Evolutionary conservation across 2,329 filamentous ascomycete species (phyloP).

Genomic region (Coniochaeta sp.): DNA sequence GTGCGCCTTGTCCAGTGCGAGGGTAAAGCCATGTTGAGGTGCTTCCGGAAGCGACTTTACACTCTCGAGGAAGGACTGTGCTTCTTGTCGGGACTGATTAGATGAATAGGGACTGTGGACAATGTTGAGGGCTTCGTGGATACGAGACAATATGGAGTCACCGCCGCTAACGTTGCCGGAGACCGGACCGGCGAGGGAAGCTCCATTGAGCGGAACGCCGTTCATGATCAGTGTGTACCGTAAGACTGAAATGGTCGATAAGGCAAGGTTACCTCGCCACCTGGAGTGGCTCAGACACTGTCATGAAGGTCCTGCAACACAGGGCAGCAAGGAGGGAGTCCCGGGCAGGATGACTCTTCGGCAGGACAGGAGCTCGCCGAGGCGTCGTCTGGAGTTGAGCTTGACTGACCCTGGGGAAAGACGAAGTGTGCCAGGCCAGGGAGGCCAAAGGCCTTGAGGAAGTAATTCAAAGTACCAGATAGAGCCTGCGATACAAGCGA

Average conservation of each 20-base stretch:
- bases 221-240: not conserved
- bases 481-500: not conserved
- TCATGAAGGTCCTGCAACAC: not conserved
- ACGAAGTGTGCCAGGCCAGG: not conserved
- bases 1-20: slow-evolving; percentile 70
- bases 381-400: not conserved
- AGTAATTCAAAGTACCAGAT: not conserved
- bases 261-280: not conserved
- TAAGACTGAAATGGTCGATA: not conserved
- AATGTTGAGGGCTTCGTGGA: slow-evolving; percentile 78
- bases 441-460: not conserved
- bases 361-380: not conserved
- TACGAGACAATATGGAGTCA: slow-evolving; percentile 48
- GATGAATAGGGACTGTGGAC: slow-evolving; percentile 77
- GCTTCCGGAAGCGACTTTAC: slow-evolving; percentile 75
- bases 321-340: not conserved
- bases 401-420: not conserved
- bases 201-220: not conserved
- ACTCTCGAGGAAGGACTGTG: slow-evolving; percentile 77
- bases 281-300: not conserved
- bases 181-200: not conserved
- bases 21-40: slow-evolving; percentile 74
- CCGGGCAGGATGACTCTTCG: not conserved
- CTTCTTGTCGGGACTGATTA: slow-evolving; percentile 75
- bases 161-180: slow-evolving; percentile 2